These are phyloP conservation scores for Pedinophyceae sp. DNA, from an alignment of 139 green algal genomes.

Conservation along the genomic window DNA sequence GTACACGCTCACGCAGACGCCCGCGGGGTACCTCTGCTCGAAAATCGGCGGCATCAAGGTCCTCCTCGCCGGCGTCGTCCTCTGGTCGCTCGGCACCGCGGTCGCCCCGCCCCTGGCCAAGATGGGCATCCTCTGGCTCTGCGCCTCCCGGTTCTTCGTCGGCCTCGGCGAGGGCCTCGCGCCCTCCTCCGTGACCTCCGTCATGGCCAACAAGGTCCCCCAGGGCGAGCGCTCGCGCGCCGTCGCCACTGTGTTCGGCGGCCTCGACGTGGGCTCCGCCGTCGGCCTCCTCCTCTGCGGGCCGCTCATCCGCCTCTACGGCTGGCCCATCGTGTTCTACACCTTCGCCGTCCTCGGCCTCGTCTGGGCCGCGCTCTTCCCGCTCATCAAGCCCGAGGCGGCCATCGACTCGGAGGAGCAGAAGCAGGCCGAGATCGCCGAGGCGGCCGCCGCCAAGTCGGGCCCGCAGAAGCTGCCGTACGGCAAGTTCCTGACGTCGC, in stretches of 20 bases:
- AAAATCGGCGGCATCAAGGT: conserved; percentile 63
- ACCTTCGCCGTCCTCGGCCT: conserved; percentile 83
- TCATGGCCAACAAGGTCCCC: conserved; percentile 57
- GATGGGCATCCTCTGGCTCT: conserved; percentile 58
- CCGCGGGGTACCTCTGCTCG: conserved; percentile 68
- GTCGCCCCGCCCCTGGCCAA: conserved; percentile 61
- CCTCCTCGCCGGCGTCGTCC: conserved; percentile 61
- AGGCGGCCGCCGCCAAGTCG: not conserved
- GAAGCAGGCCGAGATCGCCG: not conserved
- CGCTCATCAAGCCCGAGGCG: conserved; percentile 31
- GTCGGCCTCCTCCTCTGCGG: conserved; percentile 72
- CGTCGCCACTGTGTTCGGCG: conserved; percentile 79
- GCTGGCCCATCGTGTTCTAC: conserved; percentile 93
- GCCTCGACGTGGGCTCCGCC: conserved; percentile 73
- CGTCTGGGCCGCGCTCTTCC: conserved; percentile 66
- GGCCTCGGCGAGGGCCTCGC: conserved; percentile 90
- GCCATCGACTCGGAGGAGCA: not conserved
- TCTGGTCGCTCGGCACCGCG: conserved; percentile 85
- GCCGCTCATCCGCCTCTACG: conserved; percentile 65
- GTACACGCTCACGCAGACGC: conserved; percentile 84
- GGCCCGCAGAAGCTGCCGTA: conserved; percentile 75
- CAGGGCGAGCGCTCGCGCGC: conserved; percentile 57
- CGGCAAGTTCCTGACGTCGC: conserved; percentile 53
- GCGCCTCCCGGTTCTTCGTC: conserved; percentile 63
- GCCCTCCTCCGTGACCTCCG: conserved; percentile 74